These are phyloP conservation scores for Pharnaceum exiguum DNA, from an alignment of 148 eudicot species.

Conservation along the genomic window DNA sequence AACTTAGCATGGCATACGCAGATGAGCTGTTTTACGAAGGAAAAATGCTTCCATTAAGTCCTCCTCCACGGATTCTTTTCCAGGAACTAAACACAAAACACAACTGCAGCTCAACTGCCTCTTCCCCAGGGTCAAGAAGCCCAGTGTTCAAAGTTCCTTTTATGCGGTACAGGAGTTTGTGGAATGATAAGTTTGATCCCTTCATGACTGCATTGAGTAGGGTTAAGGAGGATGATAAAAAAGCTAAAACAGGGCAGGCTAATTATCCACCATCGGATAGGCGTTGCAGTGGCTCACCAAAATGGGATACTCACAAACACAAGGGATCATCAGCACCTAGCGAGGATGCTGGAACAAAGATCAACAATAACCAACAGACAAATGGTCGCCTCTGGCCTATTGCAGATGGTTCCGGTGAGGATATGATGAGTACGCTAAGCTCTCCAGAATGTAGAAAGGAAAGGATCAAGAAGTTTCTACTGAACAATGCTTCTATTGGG, in stretches of 20 bases:
- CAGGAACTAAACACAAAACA: background rate
- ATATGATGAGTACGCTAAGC: background rate
- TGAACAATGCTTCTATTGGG: constrained; percentile 44
- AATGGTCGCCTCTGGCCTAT: background rate
- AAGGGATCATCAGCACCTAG: constrained; percentile 3
- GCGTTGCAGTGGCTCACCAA: constrained; percentile 7
- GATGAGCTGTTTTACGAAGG: constrained; percentile 59
- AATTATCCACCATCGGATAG: constrained; percentile 46
- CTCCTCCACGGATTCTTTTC: constrained; percentile 46
- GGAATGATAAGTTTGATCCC: constrained; percentile 66
- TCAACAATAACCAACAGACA: constrained; percentile 1
- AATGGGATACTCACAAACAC: background rate
- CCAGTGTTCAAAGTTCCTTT: constrained; percentile 32
- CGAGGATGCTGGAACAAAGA: too few species aligned
- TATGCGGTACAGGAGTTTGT: constrained; percentile 24
- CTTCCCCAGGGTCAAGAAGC: constrained; percentile 42
- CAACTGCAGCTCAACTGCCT: constrained; percentile 20
- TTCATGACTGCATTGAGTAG: constrained; percentile 57
- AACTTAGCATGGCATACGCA: constrained; percentile 44
- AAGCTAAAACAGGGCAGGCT: constrained; percentile 25
- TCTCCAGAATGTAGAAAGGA: constrained; percentile 28
- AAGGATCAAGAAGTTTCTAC: constrained; percentile 38
- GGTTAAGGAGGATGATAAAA: constrained; percentile 32
- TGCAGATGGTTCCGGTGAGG: background rate
- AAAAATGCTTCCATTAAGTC: constrained; percentile 47